Evolutionary conservation across 2,329 filamentous ascomycete species (phyloP).

Genomic region (Hyphodiscus sp.): DNA sequence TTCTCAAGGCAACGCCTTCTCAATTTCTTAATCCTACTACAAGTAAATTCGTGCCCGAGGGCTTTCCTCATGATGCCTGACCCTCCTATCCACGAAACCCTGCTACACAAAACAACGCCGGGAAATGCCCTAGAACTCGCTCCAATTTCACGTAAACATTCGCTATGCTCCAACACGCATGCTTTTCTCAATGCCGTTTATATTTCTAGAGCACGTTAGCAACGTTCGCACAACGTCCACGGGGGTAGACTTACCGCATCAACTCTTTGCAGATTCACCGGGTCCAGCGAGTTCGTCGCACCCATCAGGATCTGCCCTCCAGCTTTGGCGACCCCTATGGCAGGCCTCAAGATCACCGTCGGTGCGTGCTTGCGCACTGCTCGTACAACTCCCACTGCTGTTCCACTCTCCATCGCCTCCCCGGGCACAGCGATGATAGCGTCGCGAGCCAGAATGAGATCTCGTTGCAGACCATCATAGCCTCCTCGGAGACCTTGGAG

Average conservation of each 20-base stretch:
- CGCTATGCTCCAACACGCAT: not conserved
- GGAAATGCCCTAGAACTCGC: not conserved
- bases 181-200: not conserved
- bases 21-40: not conserved
- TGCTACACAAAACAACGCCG: not conserved
- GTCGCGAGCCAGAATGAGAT: constrained; percentile 80
- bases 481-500: constrained; percentile 80
- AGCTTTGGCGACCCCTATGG: constrained; percentile 83
- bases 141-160: not conserved
- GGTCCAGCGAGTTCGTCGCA: constrained; percentile 86
- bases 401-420: constrained; percentile 81
- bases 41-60: not conserved
- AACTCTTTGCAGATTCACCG: constrained; percentile 69
- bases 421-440: constrained; percentile 92
- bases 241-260: constrained; percentile 75
- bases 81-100: not conserved
- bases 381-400: constrained; percentile 70
- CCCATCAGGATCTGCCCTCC: constrained; percentile 86
- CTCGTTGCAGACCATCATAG: constrained; percentile 74
- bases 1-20: not conserved
- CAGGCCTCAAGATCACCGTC: constrained; percentile 86
- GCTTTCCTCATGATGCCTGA: too few relatives aligned
- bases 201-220: not conserved
- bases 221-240: not conserved
- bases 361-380: constrained; percentile 77